Conservation (phyloP, 495 filamentous ascomycete genomes). For the Letharia columbiana region DNA sequence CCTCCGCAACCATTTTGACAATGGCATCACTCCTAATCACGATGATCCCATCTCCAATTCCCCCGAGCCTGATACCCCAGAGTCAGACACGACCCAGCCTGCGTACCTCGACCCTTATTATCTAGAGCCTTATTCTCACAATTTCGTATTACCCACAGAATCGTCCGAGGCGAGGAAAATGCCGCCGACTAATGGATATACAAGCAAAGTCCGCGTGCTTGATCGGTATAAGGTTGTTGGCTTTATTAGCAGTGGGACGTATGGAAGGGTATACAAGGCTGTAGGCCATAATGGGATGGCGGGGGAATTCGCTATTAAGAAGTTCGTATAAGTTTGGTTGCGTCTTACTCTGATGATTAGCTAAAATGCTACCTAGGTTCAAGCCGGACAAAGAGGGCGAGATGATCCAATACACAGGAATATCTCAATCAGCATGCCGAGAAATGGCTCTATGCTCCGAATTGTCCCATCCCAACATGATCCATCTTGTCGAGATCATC, state of each 20-base stretch:
- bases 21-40: neutral
- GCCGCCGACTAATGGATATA: constrained; percentile 47
- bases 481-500: constrained; percentile 90
- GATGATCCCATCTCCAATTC: neutral
- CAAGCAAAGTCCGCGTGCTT: constrained; percentile 77
- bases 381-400: constrained; percentile 99
- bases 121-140: constrained; percentile 20
- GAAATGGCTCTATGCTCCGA: constrained; percentile 99
- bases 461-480: constrained; percentile 80
- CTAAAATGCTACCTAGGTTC: constrained; percentile 52
- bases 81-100: neutral
- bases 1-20: neutral
- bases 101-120: constrained; percentile 16
- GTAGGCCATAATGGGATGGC: constrained; percentile 64
- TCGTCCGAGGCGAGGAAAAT: constrained; percentile 33
- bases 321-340: constrained; percentile 38
- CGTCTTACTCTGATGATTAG: constrained; percentile 2
- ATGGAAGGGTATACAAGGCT: constrained; percentile 97
- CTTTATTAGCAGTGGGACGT: constrained; percentile 98
- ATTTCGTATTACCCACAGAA: constrained; percentile 17
- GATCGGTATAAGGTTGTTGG: constrained; percentile 93
- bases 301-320: constrained; percentile 91
- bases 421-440: constrained; percentile 92
- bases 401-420: constrained; percentile 85
- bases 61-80: neutral